Base-by-base conservation (phyloP, 2,329 filamentous ascomycete species). In the Botryotinia globosa region DNA sequence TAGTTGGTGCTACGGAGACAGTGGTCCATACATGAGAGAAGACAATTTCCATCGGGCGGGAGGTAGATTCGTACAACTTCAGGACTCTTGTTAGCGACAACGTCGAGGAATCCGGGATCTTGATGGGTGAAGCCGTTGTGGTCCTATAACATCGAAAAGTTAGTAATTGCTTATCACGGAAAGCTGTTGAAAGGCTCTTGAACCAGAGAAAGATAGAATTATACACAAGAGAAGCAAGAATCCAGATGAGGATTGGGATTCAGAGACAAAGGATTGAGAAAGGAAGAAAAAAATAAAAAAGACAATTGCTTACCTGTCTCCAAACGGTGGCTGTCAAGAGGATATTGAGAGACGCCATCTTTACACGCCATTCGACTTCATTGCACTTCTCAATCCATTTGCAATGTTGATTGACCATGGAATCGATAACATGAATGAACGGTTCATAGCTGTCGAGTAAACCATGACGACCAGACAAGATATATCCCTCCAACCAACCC, bases 71-170 rank as follows among this genome's bases (percentile, higher is more conserved):
- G 90, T 25, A 93, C 91, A 7, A 94, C 90, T 77, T 94, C 91
- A 12, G 92, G 92, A 76, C 88, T 91, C 84, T 94, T 94, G 84
- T 94, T 94, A 76, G 89, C 90, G 3, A 94, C 87, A 0, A 94
- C 90, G 76, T 94, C 91, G 20, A 94, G 86, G 86, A 94, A 94
- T 56, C 91, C 91, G 0, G 92, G 92, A 76, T 94, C 91, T 80
- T 94, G 92, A 80, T 94, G 92, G 0, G 91, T 94, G 83, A 94
- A 94, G 51, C 92, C 92, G 78, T 94, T 94, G 84, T 94, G 92
- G 76, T 94, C 67, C 69, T 69, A 62, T 32, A 69, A 62, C 0
- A 45, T n/a, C 14, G 25, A 7, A 61, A 3, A 20, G 20, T 69
- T n/a, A 69, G 54, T 69, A 22, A 44, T 14, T 45, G 14, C 10